phyloP scores from a whole-genome alignment of 768 basidiomycete genomes.

The Lentinus brumalis region DNA sequence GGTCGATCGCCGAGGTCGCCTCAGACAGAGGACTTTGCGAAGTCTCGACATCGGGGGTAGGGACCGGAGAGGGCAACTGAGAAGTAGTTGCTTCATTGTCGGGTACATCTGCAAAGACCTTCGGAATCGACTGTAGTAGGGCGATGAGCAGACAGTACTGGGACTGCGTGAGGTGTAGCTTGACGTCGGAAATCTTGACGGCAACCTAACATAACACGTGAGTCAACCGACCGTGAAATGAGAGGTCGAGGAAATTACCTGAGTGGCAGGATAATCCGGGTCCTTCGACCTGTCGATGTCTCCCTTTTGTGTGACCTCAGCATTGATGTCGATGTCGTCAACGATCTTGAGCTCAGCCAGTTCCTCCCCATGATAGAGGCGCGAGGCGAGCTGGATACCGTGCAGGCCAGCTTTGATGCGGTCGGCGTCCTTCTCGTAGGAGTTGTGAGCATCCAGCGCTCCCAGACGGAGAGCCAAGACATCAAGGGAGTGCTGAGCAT shows the following conservation, averaged over 20 bases:
- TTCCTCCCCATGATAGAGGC: constrained; percentile 48
- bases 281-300: constrained; percentile 55
- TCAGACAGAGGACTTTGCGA: not conserved
- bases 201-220: constrained; percentile 50
- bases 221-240: not conserved
- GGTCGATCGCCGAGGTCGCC: constrained; percentile 31
- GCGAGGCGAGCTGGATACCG: constrained; percentile 84
- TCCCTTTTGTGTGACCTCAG: constrained; percentile 65
- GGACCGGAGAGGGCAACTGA: constrained; percentile 4
- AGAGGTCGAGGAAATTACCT: constrained; percentile 47
- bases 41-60: constrained; percentile 11
- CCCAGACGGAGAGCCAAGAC: constrained; percentile 82
- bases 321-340: constrained; percentile 80
- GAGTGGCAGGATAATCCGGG: constrained; percentile 64
- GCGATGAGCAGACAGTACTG: constrained; percentile 77
- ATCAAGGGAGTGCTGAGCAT: constrained; percentile 63
- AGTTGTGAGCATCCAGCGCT: constrained; percentile 83
- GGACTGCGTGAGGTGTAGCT: constrained; percentile 77
- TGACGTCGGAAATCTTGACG: constrained; percentile 80
- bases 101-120: constrained; percentile 54
- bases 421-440: constrained; percentile 56
- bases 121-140: constrained; percentile 68
- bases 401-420: constrained; percentile 74
- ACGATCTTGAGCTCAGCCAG: constrained; percentile 78
- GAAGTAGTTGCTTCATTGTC: constrained; percentile 32